Evolutionary conservation across 306 rosid species (phyloP).

Genomic region (Parietaria judaica): DNA sequence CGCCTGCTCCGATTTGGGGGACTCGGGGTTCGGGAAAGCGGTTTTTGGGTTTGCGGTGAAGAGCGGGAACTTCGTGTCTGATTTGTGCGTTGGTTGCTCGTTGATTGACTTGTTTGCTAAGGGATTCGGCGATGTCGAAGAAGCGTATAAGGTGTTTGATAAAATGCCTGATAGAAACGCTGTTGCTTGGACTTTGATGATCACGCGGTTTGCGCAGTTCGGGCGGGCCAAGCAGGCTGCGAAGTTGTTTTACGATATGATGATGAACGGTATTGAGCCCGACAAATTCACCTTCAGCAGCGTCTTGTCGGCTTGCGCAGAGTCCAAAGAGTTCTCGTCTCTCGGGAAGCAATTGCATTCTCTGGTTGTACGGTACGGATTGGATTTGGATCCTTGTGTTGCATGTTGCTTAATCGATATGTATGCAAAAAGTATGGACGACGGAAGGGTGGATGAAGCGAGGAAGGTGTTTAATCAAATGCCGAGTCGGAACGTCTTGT

Average conservation of each 20-base stretch:
- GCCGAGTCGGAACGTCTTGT: conserved; percentile 15
- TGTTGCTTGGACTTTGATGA: conserved; percentile 19
- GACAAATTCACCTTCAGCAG: conserved; percentile 16
- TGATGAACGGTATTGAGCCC: conserved; percentile 5
- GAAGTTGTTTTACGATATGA: conserved; percentile 9
- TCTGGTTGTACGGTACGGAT: conserved; percentile 6
- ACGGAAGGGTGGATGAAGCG: conserved; percentile 9
- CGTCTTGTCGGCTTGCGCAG: conserved; percentile 8
- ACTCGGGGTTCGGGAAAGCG: neutral
- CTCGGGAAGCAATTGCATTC: conserved; percentile 21
- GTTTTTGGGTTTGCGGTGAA: conserved; percentile 13
- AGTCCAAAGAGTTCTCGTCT: neutral
- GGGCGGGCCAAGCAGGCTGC: conserved; percentile 5
- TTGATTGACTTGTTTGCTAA: conserved; percentile 16
- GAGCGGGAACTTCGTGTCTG: conserved; percentile 10
- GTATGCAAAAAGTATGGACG: conserved; percentile 18
- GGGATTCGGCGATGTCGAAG: conserved; percentile 8
- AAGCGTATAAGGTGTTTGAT: conserved; percentile 19
- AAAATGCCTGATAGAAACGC: conserved; percentile 12
- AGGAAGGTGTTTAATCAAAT: conserved; percentile 20
- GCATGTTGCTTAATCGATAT: conserved; percentile 19
- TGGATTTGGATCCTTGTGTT: conserved; percentile 12
- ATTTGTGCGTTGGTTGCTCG: conserved; percentile 17
- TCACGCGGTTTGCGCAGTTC: conserved; percentile 12
- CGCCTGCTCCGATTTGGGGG: conserved; percentile 6